Conservation (phyloP, 1,139 yeast genomes). For the Kurtzmaniella quercitrusa region DNA sequence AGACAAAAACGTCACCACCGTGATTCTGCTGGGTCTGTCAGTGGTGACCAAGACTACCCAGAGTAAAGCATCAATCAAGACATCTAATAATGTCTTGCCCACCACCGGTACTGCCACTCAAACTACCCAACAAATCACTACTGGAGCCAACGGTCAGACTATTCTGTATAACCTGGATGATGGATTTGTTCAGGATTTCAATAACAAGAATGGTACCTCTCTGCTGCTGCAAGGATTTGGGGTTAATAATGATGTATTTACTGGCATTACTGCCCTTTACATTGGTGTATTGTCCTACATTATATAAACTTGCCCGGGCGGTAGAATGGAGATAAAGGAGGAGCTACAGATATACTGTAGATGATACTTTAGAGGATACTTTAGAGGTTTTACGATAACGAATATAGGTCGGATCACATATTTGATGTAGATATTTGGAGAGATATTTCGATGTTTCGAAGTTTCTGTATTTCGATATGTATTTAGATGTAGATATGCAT, state of each 20-base stretch:
- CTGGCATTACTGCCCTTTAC: neutral
- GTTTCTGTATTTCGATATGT: too few species aligned
- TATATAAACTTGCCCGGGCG: neutral
- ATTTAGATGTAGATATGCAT: too few species aligned
- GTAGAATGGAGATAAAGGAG: neutral
- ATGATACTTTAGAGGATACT: too few species aligned
- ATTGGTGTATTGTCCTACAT: neutral
- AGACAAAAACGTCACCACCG: slow-evolving; percentile 7
- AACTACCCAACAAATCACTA: neutral
- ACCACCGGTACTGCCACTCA: neutral
- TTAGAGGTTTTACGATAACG: too few species aligned
- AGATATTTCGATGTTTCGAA: too few species aligned
- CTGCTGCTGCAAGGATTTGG: slow-evolving; percentile 1
- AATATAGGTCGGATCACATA: too few species aligned
- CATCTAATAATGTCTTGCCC: neutral
- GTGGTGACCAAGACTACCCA: slow-evolving; percentile 3
- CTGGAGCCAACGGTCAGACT: neutral
- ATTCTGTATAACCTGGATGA: neutral
- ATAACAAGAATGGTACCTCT: neutral
- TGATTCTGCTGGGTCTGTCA: slow-evolving; percentile 3
- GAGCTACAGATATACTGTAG: too few species aligned
- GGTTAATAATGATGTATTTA: neutral
- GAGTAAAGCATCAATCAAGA: slow-evolving; percentile 3
- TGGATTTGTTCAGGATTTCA: slow-evolving; percentile 1
- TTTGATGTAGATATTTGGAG: too few species aligned